Evolutionary conservation across 257 asterid species (phyloP), one percentile per base, ranked within the genome.

Genomic region (Gentiana straminea): DNA sequence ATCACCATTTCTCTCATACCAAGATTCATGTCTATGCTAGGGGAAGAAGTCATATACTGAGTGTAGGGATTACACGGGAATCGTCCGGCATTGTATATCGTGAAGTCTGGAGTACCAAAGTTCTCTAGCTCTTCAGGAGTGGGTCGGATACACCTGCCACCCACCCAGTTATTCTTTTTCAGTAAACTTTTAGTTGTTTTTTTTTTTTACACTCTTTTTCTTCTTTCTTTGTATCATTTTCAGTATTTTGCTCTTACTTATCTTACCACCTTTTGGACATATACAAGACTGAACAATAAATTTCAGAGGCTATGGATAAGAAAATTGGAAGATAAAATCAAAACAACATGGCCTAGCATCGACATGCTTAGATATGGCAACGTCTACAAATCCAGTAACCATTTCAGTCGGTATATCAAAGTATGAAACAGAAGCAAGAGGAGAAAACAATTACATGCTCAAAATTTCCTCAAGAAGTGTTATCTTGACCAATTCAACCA

Each of bases 61-160:
- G 94, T 86, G 65, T 81, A 86, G 55, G 90, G 91, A 54, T 86
- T 86, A 62, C 90, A 86, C 1, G 94, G 95, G 45, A 87, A 87
- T 66, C 73, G 80, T 49, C 96, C 96, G 0, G 93, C 94, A 10
- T 87, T 87, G 82, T 90, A 90, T 62, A 90, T 87, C 6, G 96
- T 87, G 87, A 87, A 84, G 63, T 84, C 89, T 8, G 94, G 94
- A 33, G 85, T 76, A 55, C 94, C 96, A 60, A 87, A 87, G 53
- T 56, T 68, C 81, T 84, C 83, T 50, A 81, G 83, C 79, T 84
- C 94, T 66, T 81, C 91, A 3, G 82, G 75, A 55, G 84, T 80
- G 53, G 96, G 93, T 49, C 96, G 92, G 68, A 87, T 87, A 59
- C 96, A 84, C 95, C 94, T 86, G 77, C 66, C 74, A 82, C 80